Evolutionary conservation across 1,139 yeast genomes (phyloP), one percentile per base, ranked within the genome.

Genomic region (Sugiyamaella japonica): DNA sequence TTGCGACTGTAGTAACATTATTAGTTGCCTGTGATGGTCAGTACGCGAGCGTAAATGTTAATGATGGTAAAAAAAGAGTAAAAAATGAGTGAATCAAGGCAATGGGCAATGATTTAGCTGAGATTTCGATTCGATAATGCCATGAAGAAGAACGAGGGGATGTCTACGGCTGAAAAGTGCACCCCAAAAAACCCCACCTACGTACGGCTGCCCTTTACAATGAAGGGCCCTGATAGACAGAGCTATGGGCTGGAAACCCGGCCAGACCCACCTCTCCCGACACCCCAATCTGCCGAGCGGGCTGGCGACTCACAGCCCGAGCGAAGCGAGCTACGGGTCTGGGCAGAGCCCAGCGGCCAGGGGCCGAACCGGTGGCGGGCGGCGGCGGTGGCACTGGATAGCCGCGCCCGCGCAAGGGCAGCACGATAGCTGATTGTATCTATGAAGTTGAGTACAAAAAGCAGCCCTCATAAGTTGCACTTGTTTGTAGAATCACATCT

Each of bases 1-100:
- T 20, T 52, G 60, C 36, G 56, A 52, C 45, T 52, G 55, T 15
- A 47, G 56, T 42, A 56, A 51, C 52, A 58, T 56, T n/a, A n/a
- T n/a, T n/a, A n/a, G n/a, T n/a, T n/a, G n/a, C n/a, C n/a, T n/a
- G 15, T 39, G 9, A 29, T 3, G 7, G 7, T 12, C n/a, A 12
- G 7, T 5, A 29, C 3, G 34, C 3, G n/a, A 12, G 7, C 34
- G n/a, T 29, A 29, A 29, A 3, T 20, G 25, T 20, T 3, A 20
- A 20, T 20, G 25, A n/a, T n/a, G n/a, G n/a, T n/a, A n/a, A n/a
- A n/a, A n/a, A n/a, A n/a, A n/a, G n/a, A n/a, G n/a, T n/a, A n/a
- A n/a, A n/a, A n/a, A n/a, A n/a, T n/a, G n/a, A n/a, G n/a, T n/a
- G n/a, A n/a, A n/a, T n/a, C n/a, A n/a, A n/a, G n/a, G n/a, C n/a